Evolutionary conservation across 2,329 filamentous ascomycete genomes (phyloP).

Genomic region (Stagonosporopsis cucurbitacearum): DNA sequence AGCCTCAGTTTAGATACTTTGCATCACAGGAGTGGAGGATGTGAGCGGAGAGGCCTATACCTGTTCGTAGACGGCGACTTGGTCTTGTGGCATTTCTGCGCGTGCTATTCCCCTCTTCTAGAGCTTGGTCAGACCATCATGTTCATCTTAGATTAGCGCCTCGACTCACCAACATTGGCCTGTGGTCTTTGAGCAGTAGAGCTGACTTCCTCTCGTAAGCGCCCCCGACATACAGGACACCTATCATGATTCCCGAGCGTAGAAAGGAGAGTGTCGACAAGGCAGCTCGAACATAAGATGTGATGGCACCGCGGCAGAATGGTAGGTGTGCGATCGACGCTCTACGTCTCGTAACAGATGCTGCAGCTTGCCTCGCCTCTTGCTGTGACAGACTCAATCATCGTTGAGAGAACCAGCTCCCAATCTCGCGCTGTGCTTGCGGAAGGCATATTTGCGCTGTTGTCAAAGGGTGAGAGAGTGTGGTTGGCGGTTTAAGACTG

Average conservation of each 20-base stretch:
- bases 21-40: background rate
- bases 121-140: background rate
- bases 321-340: slow-evolving; percentile 1
- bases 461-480: background rate
- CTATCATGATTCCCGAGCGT: background rate
- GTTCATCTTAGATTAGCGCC: no score
- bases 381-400: background rate
- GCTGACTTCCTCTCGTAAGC: background rate
- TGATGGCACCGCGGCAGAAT: slow-evolving; percentile 1
- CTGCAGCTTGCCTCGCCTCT: background rate
- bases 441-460: background rate
- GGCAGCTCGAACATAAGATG: slow-evolving; percentile 3
- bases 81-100: background rate
- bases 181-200: no score
- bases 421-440: background rate
- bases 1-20: no score
- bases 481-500: background rate
- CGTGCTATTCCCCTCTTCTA: background rate
- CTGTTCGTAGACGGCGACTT: background rate
- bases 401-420: background rate
- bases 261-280: background rate
- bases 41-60: background rate
- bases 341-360: slow-evolving; percentile 7
- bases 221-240: slow-evolving; percentile 4
- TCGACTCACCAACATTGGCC: background rate